A percentile compares a stretch with the other conserved stretches of the same genome.
phyloP scores from a whole-genome alignment of 331 rosid genomes.

The Dryas integrifolia region DNA sequence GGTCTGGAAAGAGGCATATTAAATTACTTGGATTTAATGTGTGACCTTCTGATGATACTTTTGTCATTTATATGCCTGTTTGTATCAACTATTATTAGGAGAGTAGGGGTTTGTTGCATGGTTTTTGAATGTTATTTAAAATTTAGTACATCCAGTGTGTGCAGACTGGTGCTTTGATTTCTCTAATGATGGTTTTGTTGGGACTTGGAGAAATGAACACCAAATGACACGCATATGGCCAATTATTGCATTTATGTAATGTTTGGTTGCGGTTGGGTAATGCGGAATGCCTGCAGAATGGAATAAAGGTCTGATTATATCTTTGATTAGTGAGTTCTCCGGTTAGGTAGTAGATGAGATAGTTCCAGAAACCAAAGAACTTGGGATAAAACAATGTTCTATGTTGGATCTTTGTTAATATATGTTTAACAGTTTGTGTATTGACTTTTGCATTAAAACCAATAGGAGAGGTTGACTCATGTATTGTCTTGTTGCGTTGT shows the following conservation, averaged over 20 bases:
- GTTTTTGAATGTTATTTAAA: constrained; percentile 1
- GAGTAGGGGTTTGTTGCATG: constrained; percentile 8
- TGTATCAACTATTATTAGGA: background rate
- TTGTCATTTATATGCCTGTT: background rate
- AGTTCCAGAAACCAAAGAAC: background rate
- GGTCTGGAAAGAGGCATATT: background rate
- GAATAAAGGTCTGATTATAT: background rate
- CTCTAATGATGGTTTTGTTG: background rate
- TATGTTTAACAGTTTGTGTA: background rate
- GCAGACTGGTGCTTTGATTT: background rate
- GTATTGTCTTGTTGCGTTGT: constrained; percentile 7
- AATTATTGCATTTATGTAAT: background rate
- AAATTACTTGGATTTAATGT: background rate
- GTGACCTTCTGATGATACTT: background rate
- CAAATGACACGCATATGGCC: background rate
- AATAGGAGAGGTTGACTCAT: background rate
- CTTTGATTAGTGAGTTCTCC: background rate
- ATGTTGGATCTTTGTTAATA: background rate
- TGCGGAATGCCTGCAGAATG: background rate
- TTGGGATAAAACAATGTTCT: background rate
- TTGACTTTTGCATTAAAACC: background rate
- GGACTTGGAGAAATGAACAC: background rate
- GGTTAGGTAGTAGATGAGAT: background rate
- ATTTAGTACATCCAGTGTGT: background rate
- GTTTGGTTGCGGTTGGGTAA: background rate